Evolutionary conservation across 192 early-diverging fungal species (phyloP), one percentile per base, ranked within the genome.

Genomic region (Piromyces sp.): DNA sequence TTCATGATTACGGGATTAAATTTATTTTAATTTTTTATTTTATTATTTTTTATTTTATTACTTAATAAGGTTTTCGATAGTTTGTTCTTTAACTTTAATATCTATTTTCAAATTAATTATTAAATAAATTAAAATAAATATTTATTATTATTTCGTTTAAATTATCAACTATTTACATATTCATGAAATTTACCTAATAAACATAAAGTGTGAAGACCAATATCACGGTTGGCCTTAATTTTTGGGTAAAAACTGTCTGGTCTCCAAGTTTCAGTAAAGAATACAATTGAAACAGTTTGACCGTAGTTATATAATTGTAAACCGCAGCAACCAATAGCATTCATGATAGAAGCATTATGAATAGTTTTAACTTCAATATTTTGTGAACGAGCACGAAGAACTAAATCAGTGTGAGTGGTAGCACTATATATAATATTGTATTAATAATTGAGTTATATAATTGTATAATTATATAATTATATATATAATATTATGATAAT

Each of bases 301-400:
- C 97, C 97, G 89, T 97, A 98, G 89, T 93, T 95, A 89, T 99
- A 99, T 28, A 99, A 89, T 86, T 97, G 96, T 42, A 99, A 88
- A 7, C 97, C 97, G 80, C 95, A 97, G 78, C 93, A 94, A 22
- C 97, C 96, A 37, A 97, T 89, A 14, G 96, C 97, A 86, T 98
- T 99, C 95, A 99, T 96, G 87, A 99, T 97, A 79, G 95, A 97
- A n/a, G 97, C 96, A 86, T 99, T 99, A 87, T 99, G 97, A 83
- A 99, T 98, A 22, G 92, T 91, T 36, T 92, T 88, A n/a, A 96
- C 95, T 26, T 91, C 89, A 84, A 99, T 95, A 33, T 85, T 84
- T 51, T 93, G 91, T 83, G 98, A 95, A 79, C 92, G 92, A 2
- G 97, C 97, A 15, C 97, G 95, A 81, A 97, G 90, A 16, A 99